phyloP scores from a whole-genome alignment of 164 flowering plant genomes.

The Litsea cubeba region DNA sequence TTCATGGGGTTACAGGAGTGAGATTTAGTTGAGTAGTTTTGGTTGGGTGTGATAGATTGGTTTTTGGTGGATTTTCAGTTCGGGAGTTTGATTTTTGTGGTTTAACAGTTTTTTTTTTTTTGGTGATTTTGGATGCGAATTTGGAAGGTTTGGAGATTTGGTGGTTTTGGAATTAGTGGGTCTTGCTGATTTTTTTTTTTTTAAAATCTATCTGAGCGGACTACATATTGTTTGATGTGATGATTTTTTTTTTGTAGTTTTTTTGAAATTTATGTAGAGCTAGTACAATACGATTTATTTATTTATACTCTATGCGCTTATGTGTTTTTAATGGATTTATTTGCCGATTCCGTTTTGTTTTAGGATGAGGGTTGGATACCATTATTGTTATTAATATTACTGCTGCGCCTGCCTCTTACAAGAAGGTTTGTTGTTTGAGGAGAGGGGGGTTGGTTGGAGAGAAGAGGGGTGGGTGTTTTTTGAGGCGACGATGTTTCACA shows the following conservation, averaged over 20 bases:
- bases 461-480: too few relatives aligned
- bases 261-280: not conserved
- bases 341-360: not conserved
- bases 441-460: too few relatives aligned
- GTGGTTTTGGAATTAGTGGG: not conserved
- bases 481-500: too few relatives aligned
- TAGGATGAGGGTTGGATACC: not conserved
- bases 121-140: too few relatives aligned
- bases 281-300: not conserved
- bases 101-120: too few relatives aligned
- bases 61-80: not conserved
- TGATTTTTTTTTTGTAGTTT: not conserved
- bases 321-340: not conserved
- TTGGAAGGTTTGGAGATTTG: too few relatives aligned
- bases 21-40: conserved; percentile 6
- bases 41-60: not conserved
- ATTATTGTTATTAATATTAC: too few relatives aligned
- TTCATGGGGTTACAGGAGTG: not conserved
- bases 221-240: not conserved
- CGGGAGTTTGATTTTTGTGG: not conserved
- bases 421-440: too few relatives aligned
- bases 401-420: not conserved
- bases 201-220: not conserved
- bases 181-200: not conserved
- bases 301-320: not conserved